Evolutionary conservation across 2,329 filamentous ascomycete species (phyloP).

Genomic region (Phaeosphaeria sp.): DNA sequence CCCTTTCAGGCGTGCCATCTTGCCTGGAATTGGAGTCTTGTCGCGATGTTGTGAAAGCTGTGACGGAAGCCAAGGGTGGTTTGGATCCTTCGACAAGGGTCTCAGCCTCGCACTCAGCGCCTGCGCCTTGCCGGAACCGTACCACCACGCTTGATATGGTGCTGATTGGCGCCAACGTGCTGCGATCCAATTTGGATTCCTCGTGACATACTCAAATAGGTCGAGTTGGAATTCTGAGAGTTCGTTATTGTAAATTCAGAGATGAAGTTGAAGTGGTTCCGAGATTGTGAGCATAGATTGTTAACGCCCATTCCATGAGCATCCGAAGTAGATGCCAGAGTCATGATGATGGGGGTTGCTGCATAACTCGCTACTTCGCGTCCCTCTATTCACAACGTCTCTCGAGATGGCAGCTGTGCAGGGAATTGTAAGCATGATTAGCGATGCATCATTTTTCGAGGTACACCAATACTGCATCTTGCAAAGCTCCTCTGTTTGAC

Average conservation of each 20-base stretch:
- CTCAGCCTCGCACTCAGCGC: not conserved
- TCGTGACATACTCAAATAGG: no score
- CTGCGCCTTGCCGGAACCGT: not conserved
- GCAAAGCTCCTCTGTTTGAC: not conserved
- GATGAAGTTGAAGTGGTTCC: no score
- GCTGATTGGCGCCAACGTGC: not conserved
- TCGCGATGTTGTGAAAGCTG: not conserved
- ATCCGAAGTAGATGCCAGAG: no score
- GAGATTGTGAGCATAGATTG: no score
- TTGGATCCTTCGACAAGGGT: not conserved
- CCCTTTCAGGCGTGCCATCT: not conserved
- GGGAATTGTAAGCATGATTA: no score
- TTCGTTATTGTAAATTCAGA: no score
- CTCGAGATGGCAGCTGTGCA: not conserved
- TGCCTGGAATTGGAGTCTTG: not conserved
- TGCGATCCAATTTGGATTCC: no score
- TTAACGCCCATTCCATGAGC: no score
- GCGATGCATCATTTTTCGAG: not conserved
- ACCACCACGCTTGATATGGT: not conserved
- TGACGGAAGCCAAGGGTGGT: not conserved
- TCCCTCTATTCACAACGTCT: no score
- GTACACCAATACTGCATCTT: not conserved
- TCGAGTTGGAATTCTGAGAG: no score
- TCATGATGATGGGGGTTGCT: no score
- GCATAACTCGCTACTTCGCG: no score